phyloP scores from a whole-genome alignment of 768 basidiomycete genomes.

The Tulasnella sp. region DNA sequence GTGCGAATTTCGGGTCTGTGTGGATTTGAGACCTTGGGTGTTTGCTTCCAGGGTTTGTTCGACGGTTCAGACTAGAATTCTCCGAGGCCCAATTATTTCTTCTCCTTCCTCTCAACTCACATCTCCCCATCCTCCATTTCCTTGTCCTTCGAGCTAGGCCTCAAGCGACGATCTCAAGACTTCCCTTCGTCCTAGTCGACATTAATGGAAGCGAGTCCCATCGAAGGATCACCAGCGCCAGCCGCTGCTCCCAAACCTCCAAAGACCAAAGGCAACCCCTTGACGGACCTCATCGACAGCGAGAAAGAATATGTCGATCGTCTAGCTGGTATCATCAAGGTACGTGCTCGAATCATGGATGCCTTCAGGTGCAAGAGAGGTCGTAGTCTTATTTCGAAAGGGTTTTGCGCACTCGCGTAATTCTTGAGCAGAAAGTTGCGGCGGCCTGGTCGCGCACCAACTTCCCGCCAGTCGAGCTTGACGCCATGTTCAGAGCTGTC shows the following conservation, averaged over 20 bases:
- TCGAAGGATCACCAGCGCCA: not conserved
- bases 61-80: not conserved
- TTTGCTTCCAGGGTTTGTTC: not conserved
- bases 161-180: not conserved
- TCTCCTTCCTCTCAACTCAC: not conserved
- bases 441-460: conserved; percentile 96
- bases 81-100: not conserved
- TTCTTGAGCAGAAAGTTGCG: conserved; percentile 66
- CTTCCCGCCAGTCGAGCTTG: conserved; percentile 84
- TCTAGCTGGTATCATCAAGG: conserved; percentile 81
- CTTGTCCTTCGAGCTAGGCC: not conserved
- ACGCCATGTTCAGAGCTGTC: conserved; percentile 87
- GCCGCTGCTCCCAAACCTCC: not conserved
- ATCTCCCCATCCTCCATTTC: not conserved
- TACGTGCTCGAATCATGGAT: conserved; percentile 30
- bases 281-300: conserved; percentile 86
- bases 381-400: not conserved
- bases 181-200: not conserved
- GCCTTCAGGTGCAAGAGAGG: not conserved
- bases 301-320: conserved; percentile 89
- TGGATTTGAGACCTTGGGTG: not conserved
- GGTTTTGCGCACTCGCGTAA: not conserved
- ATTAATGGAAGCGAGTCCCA: not conserved
- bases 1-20: not conserved
- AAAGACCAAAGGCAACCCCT: conserved; percentile 43